These are phyloP conservation scores for Blastocrithidia nonstop DNA, from an alignment of 208 protist genomes.

Conservation along the genomic window DNA sequence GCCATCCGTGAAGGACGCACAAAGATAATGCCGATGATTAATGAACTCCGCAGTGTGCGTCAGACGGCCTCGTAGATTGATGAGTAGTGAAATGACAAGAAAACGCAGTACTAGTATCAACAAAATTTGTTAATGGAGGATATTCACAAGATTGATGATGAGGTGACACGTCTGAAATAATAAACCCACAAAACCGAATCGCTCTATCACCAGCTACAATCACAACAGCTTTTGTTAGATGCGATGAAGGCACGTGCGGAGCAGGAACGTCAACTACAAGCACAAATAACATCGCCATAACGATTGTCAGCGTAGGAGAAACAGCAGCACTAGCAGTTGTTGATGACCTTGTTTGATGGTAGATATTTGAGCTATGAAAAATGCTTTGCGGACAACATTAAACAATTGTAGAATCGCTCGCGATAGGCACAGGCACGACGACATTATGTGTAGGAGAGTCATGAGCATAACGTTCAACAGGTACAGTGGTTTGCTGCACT, in stretches of 20 bases:
- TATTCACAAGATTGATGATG: slow-evolving; percentile 68
- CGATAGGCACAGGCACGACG: slow-evolving; percentile 57
- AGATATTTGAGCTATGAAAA: slow-evolving; percentile 47
- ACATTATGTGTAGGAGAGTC: slow-evolving; percentile 69
- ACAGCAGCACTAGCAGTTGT: neutral
- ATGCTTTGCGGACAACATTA: slow-evolving; percentile 21
- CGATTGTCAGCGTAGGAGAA: neutral
- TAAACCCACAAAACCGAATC: slow-evolving; percentile 60
- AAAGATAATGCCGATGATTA: slow-evolving; percentile 75
- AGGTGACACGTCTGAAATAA: slow-evolving; percentile 59
- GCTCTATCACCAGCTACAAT: slow-evolving; percentile 69
- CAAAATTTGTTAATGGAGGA: slow-evolving; percentile 70
- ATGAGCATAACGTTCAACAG: slow-evolving; percentile 66
- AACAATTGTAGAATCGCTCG: slow-evolving; percentile 34
- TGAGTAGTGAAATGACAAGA: slow-evolving; percentile 69
- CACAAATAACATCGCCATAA: neutral
- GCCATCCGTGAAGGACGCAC: slow-evolving; percentile 73
- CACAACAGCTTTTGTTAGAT: slow-evolving; percentile 31
- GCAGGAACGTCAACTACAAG: slow-evolving; percentile 20
- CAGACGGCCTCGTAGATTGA: slow-evolving; percentile 75
- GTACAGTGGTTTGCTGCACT: slow-evolving; percentile 48
- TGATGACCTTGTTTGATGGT: slow-evolving; percentile 29
- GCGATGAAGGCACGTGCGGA: slow-evolving; percentile 31
- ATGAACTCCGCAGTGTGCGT: slow-evolving; percentile 70
- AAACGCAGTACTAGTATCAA: slow-evolving; percentile 79